Conservation (phyloP, 208 protist genomes). For the Spongospora subterranea region DNA sequence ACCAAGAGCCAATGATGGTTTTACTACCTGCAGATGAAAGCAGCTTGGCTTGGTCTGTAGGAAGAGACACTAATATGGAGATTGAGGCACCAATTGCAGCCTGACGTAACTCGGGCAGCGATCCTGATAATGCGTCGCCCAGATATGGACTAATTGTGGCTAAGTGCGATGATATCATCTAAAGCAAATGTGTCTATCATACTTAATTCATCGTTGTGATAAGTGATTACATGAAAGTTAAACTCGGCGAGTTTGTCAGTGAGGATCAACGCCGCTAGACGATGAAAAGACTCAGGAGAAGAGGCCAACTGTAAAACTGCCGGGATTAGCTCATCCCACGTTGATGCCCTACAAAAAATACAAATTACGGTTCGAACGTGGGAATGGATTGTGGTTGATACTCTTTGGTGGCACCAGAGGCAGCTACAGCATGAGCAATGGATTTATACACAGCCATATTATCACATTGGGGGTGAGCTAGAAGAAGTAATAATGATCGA, state of each 20-base stretch:
- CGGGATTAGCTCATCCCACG: background rate
- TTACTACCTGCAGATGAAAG: background rate
- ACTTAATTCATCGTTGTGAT: too few relatives aligned
- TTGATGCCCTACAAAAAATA: background rate
- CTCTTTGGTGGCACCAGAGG: too few relatives aligned
- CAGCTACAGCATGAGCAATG: too few relatives aligned
- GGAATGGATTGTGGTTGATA: too few relatives aligned
- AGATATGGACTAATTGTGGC: background rate
- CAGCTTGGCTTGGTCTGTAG: background rate
- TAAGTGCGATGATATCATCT: background rate
- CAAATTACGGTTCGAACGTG: too few relatives aligned
- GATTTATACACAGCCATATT: too few relatives aligned
- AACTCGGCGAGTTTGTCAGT: background rate
- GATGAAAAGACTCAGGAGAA: background rate
- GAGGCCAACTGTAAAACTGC: background rate
- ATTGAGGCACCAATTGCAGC: background rate
- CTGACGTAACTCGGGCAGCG: background rate
- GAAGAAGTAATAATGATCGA: too few relatives aligned
- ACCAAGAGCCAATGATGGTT: background rate
- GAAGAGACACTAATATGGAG: background rate
- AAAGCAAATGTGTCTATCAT: background rate
- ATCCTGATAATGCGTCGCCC: background rate
- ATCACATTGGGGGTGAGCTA: too few relatives aligned
- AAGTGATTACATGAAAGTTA: background rate
- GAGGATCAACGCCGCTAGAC: background rate